A percentile compares a stretch with the other conserved stretches of the same genome.
phyloP scores from a whole-genome alignment of 129 eudicot species.

The Flaveria bidentis region DNA sequence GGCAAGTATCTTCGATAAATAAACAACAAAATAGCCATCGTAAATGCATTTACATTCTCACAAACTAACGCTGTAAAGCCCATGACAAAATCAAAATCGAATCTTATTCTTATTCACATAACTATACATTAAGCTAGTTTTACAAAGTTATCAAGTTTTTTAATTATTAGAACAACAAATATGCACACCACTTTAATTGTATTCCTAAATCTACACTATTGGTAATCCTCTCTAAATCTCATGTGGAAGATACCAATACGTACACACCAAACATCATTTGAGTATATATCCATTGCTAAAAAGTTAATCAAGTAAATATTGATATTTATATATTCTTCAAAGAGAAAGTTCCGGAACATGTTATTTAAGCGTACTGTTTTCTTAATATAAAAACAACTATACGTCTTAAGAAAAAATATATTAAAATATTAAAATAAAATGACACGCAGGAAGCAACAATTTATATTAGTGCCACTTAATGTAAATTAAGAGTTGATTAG shows the following conservation, averaged over 20 bases:
- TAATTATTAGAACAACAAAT: background rate
- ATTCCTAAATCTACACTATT: too few species aligned
- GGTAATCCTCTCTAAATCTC: too few species aligned
- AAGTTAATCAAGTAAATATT: too few species aligned
- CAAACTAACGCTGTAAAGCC: too few species aligned
- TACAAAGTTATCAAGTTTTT: background rate
- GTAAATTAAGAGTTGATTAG: slow-evolving; percentile 23
- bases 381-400: background rate
- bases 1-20: too few species aligned
- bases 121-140: slow-evolving; percentile 8
- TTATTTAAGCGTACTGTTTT: slow-evolving; percentile 9
- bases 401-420: background rate
- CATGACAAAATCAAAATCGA: too few species aligned
- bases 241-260: too few species aligned
- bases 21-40: too few species aligned
- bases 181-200: too few species aligned
- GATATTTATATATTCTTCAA: background rate
- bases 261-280: too few species aligned
- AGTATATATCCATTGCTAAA: too few species aligned
- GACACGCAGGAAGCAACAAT: slow-evolving; percentile 28
- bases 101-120: background rate
- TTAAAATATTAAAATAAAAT: slow-evolving; percentile 18
- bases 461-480: slow-evolving; percentile 10
- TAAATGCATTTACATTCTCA: too few species aligned
- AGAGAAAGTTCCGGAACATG: slow-evolving; percentile 20